Evolutionary conservation across 768 basidiomycete species (phyloP).

Genomic region (Boletellus sp.): DNA sequence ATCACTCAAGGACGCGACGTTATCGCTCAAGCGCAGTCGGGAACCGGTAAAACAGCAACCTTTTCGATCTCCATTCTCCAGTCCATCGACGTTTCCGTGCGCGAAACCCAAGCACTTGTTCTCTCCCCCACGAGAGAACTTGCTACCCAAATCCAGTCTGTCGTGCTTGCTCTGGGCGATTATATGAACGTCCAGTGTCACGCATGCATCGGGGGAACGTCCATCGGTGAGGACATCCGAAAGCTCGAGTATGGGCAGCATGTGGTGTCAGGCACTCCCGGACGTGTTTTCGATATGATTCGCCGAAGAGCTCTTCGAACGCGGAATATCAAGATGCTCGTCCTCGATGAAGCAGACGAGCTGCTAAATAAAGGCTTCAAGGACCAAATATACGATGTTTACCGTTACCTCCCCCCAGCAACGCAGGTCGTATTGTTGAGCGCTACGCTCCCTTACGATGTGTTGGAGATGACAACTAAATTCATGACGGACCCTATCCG

Average conservation of each 20-base stretch:
- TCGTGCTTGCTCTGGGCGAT: conserved; percentile 93
- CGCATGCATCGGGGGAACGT: conserved; percentile 96
- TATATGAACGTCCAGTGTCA: conserved; percentile 99
- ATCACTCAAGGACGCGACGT: conserved; percentile 96
- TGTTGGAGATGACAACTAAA: conserved; percentile 98
- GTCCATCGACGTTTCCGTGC: conserved; percentile 91
- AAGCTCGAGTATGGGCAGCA: conserved; percentile 98
- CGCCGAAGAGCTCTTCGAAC: conserved; percentile 88
- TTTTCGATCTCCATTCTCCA: conserved; percentile 98
- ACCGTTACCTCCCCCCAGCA: conserved; percentile 93
- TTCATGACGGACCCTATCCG: conserved; percentile 99
- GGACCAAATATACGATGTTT: conserved; percentile 99
- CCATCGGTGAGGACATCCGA: conserved; percentile 95
- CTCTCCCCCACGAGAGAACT: conserved; percentile 98
- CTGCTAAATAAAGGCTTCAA: conserved; percentile 97
- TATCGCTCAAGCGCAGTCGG: conserved; percentile 98
- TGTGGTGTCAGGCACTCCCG: conserved; percentile 95
- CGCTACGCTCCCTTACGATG: conserved; percentile 94
- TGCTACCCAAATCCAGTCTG: conserved; percentile 98
- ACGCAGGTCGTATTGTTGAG: conserved; percentile 97
- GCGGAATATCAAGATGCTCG: conserved; percentile 96
- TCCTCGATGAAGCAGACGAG: conserved; percentile 94
- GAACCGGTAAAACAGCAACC: conserved; percentile 99
- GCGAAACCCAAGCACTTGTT: conserved; percentile 94
- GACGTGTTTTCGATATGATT: conserved; percentile 99